Percentiles rank a stretch among this genome's conserved stretches.
Evolutionary conservation across 192 early-diverging fungal species (phyloP).

Genomic region (Backusella morwellensis): DNA sequence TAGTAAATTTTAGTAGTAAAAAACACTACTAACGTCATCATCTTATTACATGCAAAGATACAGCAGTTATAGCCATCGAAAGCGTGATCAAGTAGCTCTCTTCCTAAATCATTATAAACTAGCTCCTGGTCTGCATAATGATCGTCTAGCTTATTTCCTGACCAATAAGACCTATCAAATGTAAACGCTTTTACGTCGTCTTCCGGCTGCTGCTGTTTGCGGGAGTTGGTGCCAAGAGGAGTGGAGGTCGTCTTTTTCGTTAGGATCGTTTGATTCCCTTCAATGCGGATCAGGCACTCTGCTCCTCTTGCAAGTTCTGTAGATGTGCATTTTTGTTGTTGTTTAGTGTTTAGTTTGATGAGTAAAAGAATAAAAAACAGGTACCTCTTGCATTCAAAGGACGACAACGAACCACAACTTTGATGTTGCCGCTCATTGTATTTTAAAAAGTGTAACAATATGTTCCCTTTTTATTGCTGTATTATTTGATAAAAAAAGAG

Average conservation of each 20-base stretch:
- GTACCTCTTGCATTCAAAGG: constrained; percentile 71
- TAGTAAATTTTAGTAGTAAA: not conserved
- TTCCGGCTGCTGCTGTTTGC: not conserved
- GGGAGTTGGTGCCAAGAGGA: not conserved
- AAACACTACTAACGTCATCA: not conserved
- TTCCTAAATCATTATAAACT: constrained; percentile 76
- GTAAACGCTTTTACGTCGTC: constrained; percentile 63
- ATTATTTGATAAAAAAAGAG: not conserved
- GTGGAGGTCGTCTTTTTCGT: constrained; percentile 15
- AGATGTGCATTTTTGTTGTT: not conserved
- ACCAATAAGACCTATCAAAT: constrained; percentile 91
- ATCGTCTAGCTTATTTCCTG: constrained; percentile 54
- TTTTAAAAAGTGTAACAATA: not conserved
- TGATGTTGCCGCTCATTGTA: constrained; percentile 48
- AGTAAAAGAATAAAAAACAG: not conserved
- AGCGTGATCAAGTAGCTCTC: constrained; percentile 79
- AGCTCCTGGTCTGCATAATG: constrained; percentile 69
- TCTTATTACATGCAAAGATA: constrained; percentile 79
- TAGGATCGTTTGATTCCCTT: constrained; percentile 65
- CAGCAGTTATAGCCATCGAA: constrained; percentile 91
- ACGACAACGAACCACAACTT: constrained; percentile 77
- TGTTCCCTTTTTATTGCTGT: not conserved
- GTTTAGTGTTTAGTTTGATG: not conserved
- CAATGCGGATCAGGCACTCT: constrained; percentile 66
- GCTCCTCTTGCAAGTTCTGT: constrained; percentile 57